Evolutionary conservation across 1,284 basidiomycete species (phyloP).

Genomic region (Phellopilus nigrolimitatus): DNA sequence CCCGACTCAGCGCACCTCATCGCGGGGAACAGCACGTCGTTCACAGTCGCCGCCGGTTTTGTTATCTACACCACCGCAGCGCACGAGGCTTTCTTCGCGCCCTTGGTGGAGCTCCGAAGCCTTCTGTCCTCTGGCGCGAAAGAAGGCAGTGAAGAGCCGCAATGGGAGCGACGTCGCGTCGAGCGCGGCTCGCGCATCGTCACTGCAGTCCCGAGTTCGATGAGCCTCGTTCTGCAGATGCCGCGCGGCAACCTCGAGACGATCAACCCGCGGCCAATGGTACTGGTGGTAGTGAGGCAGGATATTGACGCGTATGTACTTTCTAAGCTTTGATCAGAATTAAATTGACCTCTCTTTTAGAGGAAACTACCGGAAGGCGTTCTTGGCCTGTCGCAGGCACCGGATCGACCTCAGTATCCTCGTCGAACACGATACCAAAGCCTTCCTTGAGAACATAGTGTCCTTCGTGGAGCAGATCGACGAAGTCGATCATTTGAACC

Average conservation of each 20-base stretch:
- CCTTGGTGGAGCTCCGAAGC: no score
- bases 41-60: conserved; percentile 75
- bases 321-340: background rate
- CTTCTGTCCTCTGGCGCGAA: no score
- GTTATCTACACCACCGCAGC: conserved; percentile 84
- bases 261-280: conserved; percentile 87
- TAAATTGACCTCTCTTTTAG: conserved; percentile 32
- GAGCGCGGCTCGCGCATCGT: conserved; percentile 88
- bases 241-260: conserved; percentile 97
- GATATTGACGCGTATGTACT: conserved; percentile 67
- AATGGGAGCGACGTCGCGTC: conserved; percentile 72
- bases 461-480: conserved; percentile 81
- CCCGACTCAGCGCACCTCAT: conserved; percentile 30
- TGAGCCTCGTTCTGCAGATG: conserved; percentile 95
- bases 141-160: conserved; percentile 34
- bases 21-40: conserved; percentile 72
- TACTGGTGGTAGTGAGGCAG: conserved; percentile 75
- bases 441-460: conserved; percentile 63
- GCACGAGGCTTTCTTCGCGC: conserved; percentile 79
- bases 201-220: conserved; percentile 77
- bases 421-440: conserved; percentile 69
- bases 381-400: conserved; percentile 89
- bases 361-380: conserved; percentile 77
- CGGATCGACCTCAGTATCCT: conserved; percentile 89
- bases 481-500: conserved; percentile 89